These are phyloP conservation scores for Russula ochroleuca DNA, from an alignment of 768 basidiomycete species.

Conservation along the genomic window DNA sequence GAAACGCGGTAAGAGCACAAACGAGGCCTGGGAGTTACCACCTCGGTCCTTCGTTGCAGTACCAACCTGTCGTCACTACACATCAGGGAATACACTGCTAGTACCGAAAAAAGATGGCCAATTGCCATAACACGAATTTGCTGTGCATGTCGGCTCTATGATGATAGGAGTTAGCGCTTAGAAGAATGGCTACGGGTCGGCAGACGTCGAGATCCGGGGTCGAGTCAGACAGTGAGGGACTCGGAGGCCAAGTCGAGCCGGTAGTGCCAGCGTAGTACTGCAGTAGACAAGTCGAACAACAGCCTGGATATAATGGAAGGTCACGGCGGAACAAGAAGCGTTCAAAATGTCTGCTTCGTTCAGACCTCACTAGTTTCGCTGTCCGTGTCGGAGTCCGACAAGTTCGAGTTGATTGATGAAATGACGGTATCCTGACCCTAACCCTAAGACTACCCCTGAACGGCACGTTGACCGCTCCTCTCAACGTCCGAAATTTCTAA, in stretches of 20 bases:
- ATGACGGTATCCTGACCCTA: not conserved
- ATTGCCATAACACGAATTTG: not conserved
- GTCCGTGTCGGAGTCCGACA: not conserved
- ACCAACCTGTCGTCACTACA: not conserved
- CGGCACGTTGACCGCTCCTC: not conserved
- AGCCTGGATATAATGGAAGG: not conserved
- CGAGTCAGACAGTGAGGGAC: not conserved
- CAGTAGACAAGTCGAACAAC: not conserved
- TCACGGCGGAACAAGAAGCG: not conserved
- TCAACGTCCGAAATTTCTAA: not conserved
- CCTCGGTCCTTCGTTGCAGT: not conserved
- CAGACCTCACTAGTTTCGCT: not conserved
- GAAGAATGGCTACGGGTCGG: not conserved
- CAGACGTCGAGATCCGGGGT: not conserved
- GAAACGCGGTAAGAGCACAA: not conserved
- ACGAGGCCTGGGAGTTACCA: not conserved
- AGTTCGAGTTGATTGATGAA: not conserved
- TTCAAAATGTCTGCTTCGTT: not conserved
- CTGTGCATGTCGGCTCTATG: not conserved
- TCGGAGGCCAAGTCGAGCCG: not conserved
- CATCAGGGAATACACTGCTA: not conserved
- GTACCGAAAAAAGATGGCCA: not conserved
- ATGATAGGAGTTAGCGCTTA: not conserved
- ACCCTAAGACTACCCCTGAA: not conserved
- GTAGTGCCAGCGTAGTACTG: not conserved